Percentiles rank a stretch among this genome's conserved stretches.
Conservation (phyloP, 495 filamentous ascomycete genomes). For the Podospora anserina region DNA sequence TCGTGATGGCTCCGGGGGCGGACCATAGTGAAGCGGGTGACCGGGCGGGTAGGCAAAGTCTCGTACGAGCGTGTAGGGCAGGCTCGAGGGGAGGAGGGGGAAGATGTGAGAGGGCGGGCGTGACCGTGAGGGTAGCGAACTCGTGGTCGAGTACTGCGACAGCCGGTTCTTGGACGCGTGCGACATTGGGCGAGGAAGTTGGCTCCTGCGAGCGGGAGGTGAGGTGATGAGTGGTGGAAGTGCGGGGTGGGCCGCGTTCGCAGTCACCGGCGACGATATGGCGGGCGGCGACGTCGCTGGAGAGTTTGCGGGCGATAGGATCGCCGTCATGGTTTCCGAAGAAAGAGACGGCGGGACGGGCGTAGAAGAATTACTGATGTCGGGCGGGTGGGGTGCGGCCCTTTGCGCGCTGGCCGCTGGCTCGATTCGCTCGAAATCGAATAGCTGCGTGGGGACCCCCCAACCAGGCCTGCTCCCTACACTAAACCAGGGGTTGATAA, state of each 20-base stretch:
- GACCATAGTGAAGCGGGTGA: conserved; percentile 92
- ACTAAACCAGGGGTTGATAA: conserved; percentile 5
- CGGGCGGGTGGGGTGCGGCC: conserved; percentile 13
- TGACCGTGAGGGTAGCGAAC: conserved; percentile 67
- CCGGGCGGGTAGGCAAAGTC: conserved; percentile 88
- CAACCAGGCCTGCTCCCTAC: neutral
- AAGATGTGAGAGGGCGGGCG: conserved; percentile 75
- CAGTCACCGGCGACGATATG: conserved; percentile 44
- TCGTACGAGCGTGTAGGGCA: conserved; percentile 85
- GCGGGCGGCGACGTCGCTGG: conserved; percentile 53
- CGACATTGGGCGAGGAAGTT: conserved; percentile 63
- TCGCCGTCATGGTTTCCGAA: conserved; percentile 47
- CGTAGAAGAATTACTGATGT: conserved; percentile 14
- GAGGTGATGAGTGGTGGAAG: conserved; percentile 65
- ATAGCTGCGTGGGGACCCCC: conserved; percentile 11
- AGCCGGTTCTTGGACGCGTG: conserved; percentile 67
- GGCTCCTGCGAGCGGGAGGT: conserved; percentile 53
- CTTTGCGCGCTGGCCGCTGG: conserved; percentile 7
- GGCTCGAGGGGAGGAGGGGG: conserved; percentile 78
- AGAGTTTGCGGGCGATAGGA: conserved; percentile 57
- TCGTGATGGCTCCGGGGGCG: conserved; percentile 67
- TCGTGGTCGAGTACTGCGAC: conserved; percentile 63
- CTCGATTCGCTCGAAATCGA: conserved; percentile 12
- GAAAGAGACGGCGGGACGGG: neutral
- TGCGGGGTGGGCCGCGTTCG: conserved; percentile 53